Evolutionary conservation across 345 rosid species (phyloP).

Genomic region (Euphorbia lathyris): DNA sequence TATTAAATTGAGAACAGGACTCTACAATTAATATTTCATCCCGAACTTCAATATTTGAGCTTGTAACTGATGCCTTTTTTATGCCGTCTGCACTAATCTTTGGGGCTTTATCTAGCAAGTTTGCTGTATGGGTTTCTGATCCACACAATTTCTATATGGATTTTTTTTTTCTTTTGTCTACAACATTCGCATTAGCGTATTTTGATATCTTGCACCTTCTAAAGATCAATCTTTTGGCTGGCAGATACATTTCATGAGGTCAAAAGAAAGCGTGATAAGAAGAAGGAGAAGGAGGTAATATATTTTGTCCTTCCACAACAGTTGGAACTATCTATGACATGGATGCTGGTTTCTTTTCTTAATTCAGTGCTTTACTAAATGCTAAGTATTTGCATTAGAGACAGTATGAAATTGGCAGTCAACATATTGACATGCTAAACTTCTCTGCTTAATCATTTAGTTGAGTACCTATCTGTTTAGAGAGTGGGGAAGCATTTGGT

Average conservation of each 20-base stretch:
- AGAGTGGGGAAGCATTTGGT: not conserved
- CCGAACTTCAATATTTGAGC: not conserved
- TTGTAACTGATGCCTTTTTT: not conserved
- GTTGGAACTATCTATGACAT: not conserved
- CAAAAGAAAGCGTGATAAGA: constrained; percentile 58
- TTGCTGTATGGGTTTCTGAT: not conserved
- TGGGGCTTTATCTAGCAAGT: not conserved
- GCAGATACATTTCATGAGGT: constrained; percentile 97
- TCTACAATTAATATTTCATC: not conserved
- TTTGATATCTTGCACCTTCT: not conserved
- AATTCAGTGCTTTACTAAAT: not conserved
- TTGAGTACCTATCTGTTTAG: not conserved
- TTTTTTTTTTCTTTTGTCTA: not conserved
- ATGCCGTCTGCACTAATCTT: not conserved
- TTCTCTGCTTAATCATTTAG: not conserved
- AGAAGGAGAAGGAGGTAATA: constrained; percentile 74
- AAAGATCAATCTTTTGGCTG: constrained; percentile 1
- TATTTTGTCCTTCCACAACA: constrained; percentile 5
- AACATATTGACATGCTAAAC: not conserved
- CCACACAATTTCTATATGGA: not conserved
- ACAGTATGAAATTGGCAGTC: not conserved
- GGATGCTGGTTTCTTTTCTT: not conserved
- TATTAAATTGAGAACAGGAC: too few species aligned
- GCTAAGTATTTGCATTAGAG: not conserved
- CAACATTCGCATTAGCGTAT: not conserved